Percentiles rank a stretch among this genome's conserved stretches.
phyloP scores from a whole-genome alignment of 1,284 basidiomycete genomes.

The Bjerkandera adusta region DNA sequence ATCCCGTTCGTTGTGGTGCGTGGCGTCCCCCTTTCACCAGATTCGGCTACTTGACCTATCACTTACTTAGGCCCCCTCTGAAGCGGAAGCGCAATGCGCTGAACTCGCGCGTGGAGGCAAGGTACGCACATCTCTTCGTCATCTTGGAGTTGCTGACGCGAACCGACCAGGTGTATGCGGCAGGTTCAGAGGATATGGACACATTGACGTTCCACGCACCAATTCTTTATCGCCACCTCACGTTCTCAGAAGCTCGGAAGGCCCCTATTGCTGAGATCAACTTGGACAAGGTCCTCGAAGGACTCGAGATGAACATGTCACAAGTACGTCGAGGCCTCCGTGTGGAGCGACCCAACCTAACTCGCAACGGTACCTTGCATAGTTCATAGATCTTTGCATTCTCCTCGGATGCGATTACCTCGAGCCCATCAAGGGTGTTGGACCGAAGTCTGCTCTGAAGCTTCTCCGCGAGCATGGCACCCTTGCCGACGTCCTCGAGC shows the following conservation, averaged over 20 bases:
- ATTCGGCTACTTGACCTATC: not conserved
- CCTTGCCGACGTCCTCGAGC: constrained; percentile 79
- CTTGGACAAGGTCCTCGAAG: constrained; percentile 81
- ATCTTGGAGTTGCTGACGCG: constrained; percentile 5
- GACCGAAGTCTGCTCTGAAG: constrained; percentile 95
- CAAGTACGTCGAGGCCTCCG: constrained; percentile 47
- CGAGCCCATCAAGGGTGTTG: constrained; percentile 93
- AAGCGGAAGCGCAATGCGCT: constrained; percentile 98
- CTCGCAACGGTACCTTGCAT: constrained; percentile 7
- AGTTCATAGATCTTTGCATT: constrained; percentile 98
- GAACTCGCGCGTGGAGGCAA: constrained; percentile 95
- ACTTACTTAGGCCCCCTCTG: constrained; percentile 89
- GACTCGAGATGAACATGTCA: constrained; percentile 90
- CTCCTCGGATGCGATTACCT: constrained; percentile 98
- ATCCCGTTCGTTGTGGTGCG: constrained; percentile 90
- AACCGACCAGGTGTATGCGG: constrained; percentile 81
- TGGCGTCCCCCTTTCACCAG: constrained; percentile 14
- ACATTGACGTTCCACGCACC: constrained; percentile 95
- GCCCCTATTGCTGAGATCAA: constrained; percentile 95
- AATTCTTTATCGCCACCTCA: constrained; percentile 92
- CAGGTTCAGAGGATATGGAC: constrained; percentile 99
- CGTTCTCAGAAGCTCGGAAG: constrained; percentile 98
- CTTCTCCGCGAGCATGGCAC: constrained; percentile 86
- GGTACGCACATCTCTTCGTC: constrained; percentile 36
- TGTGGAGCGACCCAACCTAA: not conserved